Evolutionary conservation across 805 yeast genomes (phyloP).

Genomic region (Yamadazyma scolyti): DNA sequence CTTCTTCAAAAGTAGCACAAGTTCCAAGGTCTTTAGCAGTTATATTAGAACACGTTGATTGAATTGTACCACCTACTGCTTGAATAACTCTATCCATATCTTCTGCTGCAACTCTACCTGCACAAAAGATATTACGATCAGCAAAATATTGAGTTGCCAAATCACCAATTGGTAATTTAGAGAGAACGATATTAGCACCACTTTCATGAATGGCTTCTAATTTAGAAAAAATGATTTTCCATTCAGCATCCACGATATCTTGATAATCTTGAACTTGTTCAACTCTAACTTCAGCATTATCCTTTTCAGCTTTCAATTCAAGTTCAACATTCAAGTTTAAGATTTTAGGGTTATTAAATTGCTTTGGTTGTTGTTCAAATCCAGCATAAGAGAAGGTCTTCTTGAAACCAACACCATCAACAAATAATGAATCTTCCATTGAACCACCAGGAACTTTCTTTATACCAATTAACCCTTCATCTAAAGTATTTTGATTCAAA

Average conservation of each 20-base stretch:
- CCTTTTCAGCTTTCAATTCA: conserved; percentile 97
- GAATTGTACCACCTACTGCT: conserved; percentile 92
- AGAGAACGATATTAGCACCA: conserved; percentile 90
- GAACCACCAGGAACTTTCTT: conserved; percentile 96
- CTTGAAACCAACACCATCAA: conserved; percentile 95
- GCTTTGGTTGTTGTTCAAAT: conserved; percentile 96
- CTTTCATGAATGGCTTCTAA: conserved; percentile 75
- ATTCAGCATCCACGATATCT: conserved; percentile 97
- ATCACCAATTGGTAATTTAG: conserved; percentile 96
- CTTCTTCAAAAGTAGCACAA: conserved; percentile 83
- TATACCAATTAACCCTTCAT: conserved; percentile 88
- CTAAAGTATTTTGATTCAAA: conserved; percentile 78
- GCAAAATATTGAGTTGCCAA: conserved; percentile 99
- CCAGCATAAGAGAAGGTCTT: conserved; percentile 98
- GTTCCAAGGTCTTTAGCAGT: conserved; percentile 73
- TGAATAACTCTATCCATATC: conserved; percentile 89
- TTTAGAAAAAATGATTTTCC: conserved; percentile 89
- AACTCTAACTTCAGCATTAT: conserved; percentile 96
- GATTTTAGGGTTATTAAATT: conserved; percentile 74
- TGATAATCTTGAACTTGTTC: conserved; percentile 93
- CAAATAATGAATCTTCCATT: conserved; percentile 85
- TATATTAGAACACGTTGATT: conserved; percentile 70
- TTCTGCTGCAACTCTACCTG: conserved; percentile 86
- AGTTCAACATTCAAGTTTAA: conserved; percentile 86
- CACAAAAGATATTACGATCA: conserved; percentile 93